phyloP scores from a whole-genome alignment of 805 yeast species.

The Vanderwaltozyma tropicalis region DNA sequence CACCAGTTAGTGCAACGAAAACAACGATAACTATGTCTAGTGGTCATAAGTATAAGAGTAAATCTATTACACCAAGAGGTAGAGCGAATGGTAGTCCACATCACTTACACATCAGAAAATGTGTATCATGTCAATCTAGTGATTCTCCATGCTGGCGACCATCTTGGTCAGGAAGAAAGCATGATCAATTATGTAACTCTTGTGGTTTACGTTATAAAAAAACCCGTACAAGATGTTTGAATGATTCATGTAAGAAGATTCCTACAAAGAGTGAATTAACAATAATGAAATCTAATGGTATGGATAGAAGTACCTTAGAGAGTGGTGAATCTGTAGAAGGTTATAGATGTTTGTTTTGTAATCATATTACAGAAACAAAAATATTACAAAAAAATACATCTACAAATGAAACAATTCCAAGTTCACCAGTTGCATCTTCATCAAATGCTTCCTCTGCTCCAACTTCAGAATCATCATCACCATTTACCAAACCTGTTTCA shows the following conservation, averaged over 20 bases:
- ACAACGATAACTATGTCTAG: constrained; percentile 1
- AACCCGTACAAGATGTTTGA: constrained; percentile 83
- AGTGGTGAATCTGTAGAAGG: constrained; percentile 25
- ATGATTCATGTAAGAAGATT: constrained; percentile 64
- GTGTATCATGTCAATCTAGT: constrained; percentile 83
- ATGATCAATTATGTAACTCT: constrained; percentile 94
- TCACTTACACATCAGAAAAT: constrained; percentile 36
- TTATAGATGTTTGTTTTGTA: constrained; percentile 42
- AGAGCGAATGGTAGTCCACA: constrained; percentile 2
- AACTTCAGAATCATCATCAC: too few species aligned
- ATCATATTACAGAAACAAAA: constrained; percentile 18
- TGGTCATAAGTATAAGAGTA: constrained; percentile 1
- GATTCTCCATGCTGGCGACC: constrained; percentile 99
- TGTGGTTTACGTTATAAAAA: constrained; percentile 93
- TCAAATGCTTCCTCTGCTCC: too few species aligned
- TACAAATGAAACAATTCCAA: too few species aligned
- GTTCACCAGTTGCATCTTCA: too few species aligned
- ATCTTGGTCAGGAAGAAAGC: constrained; percentile 70
- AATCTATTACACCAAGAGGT: constrained; percentile 3
- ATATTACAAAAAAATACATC: not conserved
- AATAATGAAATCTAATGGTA: constrained; percentile 67
- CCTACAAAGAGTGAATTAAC: constrained; percentile 97
- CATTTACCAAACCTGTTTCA: too few species aligned
- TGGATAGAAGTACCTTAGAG: constrained; percentile 20
- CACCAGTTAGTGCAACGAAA: constrained; percentile 1